These are phyloP conservation scores for Sisymbrium irio DNA, from an alignment of 345 rosid genomes.

Conservation along the genomic window DNA sequence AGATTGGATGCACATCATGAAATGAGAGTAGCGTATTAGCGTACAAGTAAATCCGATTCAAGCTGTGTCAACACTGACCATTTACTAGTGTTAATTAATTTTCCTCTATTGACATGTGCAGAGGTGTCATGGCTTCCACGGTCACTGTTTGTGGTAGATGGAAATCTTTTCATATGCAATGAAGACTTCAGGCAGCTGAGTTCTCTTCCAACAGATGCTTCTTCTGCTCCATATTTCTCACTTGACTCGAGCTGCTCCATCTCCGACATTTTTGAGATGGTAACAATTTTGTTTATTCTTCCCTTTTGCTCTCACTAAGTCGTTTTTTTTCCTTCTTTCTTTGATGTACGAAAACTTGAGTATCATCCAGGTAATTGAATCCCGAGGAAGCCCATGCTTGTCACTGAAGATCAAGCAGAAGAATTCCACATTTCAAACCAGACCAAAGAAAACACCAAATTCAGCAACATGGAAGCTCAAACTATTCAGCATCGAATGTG, in stretches of 20 bases:
- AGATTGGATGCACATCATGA: too few relatives aligned
- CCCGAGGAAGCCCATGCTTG: conserved; percentile 38
- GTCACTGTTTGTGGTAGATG: conserved; percentile 70
- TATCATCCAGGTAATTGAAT: conserved; percentile 54
- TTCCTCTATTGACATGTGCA: conserved; percentile 37
- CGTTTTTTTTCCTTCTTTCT: neutral
- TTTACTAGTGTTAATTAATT: neutral
- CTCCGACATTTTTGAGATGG: conserved; percentile 67
- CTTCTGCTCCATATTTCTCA: conserved; percentile 59
- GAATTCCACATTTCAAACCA: conserved; percentile 37
- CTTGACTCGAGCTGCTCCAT: conserved; percentile 64
- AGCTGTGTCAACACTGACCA: neutral
- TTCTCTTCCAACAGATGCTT: conserved; percentile 39
- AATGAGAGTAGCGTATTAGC: neutral
- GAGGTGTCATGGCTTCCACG: conserved; percentile 67
- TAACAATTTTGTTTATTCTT: conserved; percentile 31
- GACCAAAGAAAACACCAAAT: conserved; percentile 19
- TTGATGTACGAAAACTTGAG: neutral
- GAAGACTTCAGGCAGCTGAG: conserved; percentile 77
- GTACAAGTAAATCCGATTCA: neutral
- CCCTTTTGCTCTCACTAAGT: neutral
- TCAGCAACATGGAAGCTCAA: conserved; percentile 61
- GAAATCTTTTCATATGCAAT: conserved; percentile 57
- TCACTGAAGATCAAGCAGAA: conserved; percentile 41
- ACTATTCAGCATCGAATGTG: conserved; percentile 54